These are phyloP conservation scores for Dactylellina cionopaga DNA, from an alignment of 2,329 filamentous ascomycete species.

Conservation along the genomic window DNA sequence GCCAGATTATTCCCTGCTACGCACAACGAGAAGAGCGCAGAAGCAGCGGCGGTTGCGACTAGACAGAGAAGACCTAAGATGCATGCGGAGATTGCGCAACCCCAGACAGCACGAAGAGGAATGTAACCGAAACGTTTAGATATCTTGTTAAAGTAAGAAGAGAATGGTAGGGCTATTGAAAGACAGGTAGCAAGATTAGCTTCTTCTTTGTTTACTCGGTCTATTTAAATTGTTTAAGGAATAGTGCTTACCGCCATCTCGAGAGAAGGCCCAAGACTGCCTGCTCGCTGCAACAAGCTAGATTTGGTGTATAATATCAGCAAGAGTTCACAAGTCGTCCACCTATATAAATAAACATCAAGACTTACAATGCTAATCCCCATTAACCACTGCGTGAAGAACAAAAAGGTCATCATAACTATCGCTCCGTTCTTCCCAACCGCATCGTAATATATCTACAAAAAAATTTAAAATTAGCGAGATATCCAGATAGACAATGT, in stretches of 20 bases:
- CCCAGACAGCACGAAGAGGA: slow-evolving; percentile 69
- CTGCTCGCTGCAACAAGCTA: slow-evolving; percentile 68
- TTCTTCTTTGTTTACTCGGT: neutral
- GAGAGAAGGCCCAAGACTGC: slow-evolving; percentile 72
- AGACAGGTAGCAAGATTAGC: neutral
- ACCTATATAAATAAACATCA: neutral
- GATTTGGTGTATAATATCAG: neutral
- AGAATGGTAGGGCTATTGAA: slow-evolving; percentile 67
- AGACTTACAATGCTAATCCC: slow-evolving; percentile 65
- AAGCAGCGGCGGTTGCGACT: slow-evolving; percentile 69
- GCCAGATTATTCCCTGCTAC: slow-evolving; percentile 72
- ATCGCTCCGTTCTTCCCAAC: slow-evolving; percentile 70
- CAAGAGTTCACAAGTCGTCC: neutral
- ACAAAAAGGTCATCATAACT: slow-evolving; percentile 69
- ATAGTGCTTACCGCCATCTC: slow-evolving; percentile 63
- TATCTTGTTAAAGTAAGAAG: slow-evolving; percentile 68
- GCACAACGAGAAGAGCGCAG: slow-evolving; percentile 69
- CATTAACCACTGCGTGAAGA: slow-evolving; percentile 72
- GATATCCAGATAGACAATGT: neutral
- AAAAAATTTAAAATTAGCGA: slow-evolving; percentile 52
- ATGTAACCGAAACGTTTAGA: slow-evolving; percentile 68
- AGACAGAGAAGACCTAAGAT: slow-evolving; percentile 69
- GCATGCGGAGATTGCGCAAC: slow-evolving; percentile 65
- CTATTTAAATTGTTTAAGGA: neutral
- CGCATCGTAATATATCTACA: slow-evolving; percentile 70